Conservation (phyloP, 495 filamentous ascomycete species). For the Hyaloscypha variabilis region DNA sequence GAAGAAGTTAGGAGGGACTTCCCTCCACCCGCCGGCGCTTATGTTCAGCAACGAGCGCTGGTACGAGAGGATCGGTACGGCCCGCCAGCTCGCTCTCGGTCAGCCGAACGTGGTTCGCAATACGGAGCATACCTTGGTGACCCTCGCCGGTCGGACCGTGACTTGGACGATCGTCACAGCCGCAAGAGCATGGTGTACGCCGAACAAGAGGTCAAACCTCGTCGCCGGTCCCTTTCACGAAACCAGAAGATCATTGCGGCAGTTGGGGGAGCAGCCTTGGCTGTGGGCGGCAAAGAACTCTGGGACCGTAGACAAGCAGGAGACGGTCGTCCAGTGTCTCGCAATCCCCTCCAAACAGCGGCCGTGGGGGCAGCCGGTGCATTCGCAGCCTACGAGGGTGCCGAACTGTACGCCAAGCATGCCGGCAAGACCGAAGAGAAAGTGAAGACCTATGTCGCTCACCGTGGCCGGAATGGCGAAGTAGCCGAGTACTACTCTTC, state of each 20-base stretch:
- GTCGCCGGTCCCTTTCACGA: constrained; percentile 50
- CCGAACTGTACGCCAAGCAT: constrained; percentile 52
- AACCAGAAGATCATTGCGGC: constrained; percentile 62
- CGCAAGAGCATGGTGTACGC: constrained; percentile 40
- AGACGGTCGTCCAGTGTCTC: constrained; percentile 44
- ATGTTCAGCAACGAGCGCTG: constrained; percentile 36
- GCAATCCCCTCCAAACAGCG: constrained; percentile 53
- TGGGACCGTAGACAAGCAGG: constrained; percentile 54
- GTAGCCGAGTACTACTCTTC: constrained; percentile 52
- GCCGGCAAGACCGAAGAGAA: constrained; percentile 37
- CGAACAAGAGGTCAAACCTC: constrained; percentile 48
- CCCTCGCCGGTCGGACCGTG: constrained; percentile 37
- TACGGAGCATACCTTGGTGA: constrained; percentile 44
- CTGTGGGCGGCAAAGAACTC: constrained; percentile 56
- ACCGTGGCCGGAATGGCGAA: constrained; percentile 46
- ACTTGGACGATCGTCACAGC: constrained; percentile 50
- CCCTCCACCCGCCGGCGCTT: constrained; percentile 55
- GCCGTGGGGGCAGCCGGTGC: constrained; percentile 58
- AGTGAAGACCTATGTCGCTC: constrained; percentile 48
- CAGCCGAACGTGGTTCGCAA: constrained; percentile 48
- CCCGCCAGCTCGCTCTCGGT: constrained; percentile 48
- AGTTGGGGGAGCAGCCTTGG: constrained; percentile 53
- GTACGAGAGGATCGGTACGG: constrained; percentile 34
- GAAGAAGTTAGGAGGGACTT: constrained; percentile 72
- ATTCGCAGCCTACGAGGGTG: constrained; percentile 55